Percentiles rank a stretch among this genome's conserved stretches.
These are phyloP conservation scores for Waltergamsia citrina DNA, from an alignment of 2,329 filamentous ascomycete species.

Conservation along the genomic window DNA sequence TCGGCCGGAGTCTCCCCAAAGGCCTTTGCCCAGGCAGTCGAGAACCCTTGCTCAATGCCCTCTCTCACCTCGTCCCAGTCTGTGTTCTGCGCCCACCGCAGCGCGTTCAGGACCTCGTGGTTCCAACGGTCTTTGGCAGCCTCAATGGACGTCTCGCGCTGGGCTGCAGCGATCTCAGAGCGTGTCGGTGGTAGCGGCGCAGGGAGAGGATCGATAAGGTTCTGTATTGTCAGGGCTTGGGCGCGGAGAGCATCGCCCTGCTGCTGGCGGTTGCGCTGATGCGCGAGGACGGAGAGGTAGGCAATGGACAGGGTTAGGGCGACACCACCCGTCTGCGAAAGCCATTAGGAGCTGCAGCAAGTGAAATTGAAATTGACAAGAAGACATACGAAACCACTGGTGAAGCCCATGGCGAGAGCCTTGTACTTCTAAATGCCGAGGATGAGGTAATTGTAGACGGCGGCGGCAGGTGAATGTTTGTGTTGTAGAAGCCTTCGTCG, in stretches of 20 bases:
- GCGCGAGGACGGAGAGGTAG: constrained; percentile 62
- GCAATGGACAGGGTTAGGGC: constrained; percentile 65
- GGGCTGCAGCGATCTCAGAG: constrained; percentile 38
- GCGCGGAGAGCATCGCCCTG: constrained; percentile 48
- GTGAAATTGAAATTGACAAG: neutral
- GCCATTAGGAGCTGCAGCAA: constrained; percentile 4
- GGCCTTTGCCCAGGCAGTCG: constrained; percentile 31
- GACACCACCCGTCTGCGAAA: constrained; percentile 58
- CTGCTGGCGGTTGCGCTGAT: constrained; percentile 56
- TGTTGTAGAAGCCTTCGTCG: no score
- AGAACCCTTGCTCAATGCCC: constrained; percentile 39
- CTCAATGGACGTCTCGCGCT: constrained; percentile 50
- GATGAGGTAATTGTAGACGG: constrained; percentile 16
- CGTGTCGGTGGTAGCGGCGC: constrained; percentile 36
- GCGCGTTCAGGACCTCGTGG: constrained; percentile 57
- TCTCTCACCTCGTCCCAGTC: constrained; percentile 57
- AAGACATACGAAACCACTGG: constrained; percentile 59
- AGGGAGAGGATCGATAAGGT: constrained; percentile 38
- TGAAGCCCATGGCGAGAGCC: constrained; percentile 61
- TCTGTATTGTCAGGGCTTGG: constrained; percentile 44
- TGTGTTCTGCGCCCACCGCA: constrained; percentile 54
- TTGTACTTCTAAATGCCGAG: constrained; percentile 2
- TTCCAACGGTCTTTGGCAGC: constrained; percentile 73
- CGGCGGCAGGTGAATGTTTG: no score
- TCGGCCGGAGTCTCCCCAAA: constrained; percentile 22